These are phyloP conservation scores for Arachnopeziza araneosa DNA, from an alignment of 2,329 filamentous ascomycete species.

Conservation along the genomic window DNA sequence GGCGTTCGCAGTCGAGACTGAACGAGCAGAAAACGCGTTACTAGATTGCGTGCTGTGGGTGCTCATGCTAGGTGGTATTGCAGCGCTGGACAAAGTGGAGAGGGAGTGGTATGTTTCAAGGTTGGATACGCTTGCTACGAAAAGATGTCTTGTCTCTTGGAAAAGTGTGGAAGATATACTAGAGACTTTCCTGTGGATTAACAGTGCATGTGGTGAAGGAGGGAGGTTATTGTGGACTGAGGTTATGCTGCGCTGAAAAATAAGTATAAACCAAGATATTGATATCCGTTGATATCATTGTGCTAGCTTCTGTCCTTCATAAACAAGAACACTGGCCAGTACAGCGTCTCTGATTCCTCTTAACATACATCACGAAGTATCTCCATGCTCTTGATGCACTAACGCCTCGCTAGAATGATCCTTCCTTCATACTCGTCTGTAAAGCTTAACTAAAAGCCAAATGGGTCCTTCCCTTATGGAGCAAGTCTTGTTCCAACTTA, in stretches of 20 bases:
- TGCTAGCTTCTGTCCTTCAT: background rate
- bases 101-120: background rate
- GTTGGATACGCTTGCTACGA: background rate
- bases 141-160: background rate
- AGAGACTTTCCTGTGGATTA: background rate
- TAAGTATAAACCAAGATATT: too few species aligned
- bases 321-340: background rate
- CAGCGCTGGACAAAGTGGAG: background rate
- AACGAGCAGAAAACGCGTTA: too few species aligned
- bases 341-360: background rate
- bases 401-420: background rate
- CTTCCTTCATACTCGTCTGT: background rate
- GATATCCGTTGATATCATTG: too few species aligned
- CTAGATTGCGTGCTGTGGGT: background rate
- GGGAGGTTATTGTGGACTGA: background rate
- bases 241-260: background rate
- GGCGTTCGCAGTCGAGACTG: too few species aligned
- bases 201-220: background rate
- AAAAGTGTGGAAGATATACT: background rate
- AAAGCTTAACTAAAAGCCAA: conserved; percentile 20
- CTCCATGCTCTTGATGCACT: background rate
- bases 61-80: background rate
- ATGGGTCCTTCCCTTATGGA: conserved; percentile 19
- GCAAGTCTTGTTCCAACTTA: conserved; percentile 28
- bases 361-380: background rate